These are phyloP conservation scores for Gynostemma pentaphyllum DNA, from an alignment of 306 rosid species.

Conservation along the genomic window DNA sequence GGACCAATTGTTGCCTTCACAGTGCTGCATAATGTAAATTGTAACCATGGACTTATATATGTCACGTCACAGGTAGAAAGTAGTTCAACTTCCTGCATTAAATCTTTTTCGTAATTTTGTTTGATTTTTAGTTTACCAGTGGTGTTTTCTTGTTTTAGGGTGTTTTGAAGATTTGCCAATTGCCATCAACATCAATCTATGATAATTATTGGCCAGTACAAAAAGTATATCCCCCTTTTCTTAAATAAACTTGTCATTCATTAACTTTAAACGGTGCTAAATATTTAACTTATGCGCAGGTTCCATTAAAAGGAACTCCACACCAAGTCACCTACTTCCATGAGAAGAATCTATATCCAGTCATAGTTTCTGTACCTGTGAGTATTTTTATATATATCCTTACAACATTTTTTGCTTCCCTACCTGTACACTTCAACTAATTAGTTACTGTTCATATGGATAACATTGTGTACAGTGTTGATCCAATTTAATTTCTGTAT, in stretches of 20 bases:
- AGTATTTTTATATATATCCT: conserved; percentile 19
- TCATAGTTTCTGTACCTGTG: conserved; percentile 86
- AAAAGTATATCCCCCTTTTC: conserved; percentile 36
- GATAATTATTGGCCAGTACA: conserved; percentile 96
- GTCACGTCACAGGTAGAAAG: conserved; percentile 81
- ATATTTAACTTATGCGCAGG: conserved; percentile 23
- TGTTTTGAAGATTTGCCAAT: conserved; percentile 79
- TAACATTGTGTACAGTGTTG: neutral
- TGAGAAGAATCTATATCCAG: conserved; percentile 87
- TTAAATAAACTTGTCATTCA: neutral
- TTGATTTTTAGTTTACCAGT: neutral
- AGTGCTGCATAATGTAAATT: conserved; percentile 91
- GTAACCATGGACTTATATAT: conserved; percentile 93
- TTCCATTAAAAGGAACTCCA: conserved; percentile 90
- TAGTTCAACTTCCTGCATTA: conserved; percentile 7
- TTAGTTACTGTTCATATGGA: neutral
- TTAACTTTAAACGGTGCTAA: conserved; percentile 9
- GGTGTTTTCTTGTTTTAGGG: conserved; percentile 35
- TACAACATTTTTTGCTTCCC: neutral
- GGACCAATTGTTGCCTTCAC: conserved; percentile 94
- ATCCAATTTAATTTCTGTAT: neutral
- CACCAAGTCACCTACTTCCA: conserved; percentile 92
- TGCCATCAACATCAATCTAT: conserved; percentile 76
- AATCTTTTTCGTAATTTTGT: conserved; percentile 5
- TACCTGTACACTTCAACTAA: neutral